Base-by-base conservation (phyloP, 2,329 filamentous ascomycete genomes). In the Didymella segeticola region DNA sequence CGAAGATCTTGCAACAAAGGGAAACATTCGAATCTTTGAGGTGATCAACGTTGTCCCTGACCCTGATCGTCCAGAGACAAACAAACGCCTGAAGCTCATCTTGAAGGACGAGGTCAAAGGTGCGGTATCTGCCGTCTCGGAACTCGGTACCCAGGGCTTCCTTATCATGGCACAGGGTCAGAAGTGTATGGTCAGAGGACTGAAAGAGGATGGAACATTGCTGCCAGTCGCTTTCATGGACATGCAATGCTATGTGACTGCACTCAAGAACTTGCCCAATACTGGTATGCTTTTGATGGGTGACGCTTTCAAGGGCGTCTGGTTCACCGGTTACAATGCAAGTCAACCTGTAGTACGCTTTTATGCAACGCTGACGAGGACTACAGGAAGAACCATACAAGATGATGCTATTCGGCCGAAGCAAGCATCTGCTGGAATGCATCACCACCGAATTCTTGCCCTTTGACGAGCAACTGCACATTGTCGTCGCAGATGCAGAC, bases 181-280 rank as follows among this genome's bases (percentile, higher is more conserved):
- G 69, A 99, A 99, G 76, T 93, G 92, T 73, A 96, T 99, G 89
- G 92, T 99, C 1, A 84, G 95, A 54, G 95, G 95, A 33, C 82
- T 99, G 3, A 97, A 97, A 73, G 95, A 99, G 74, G 95, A 99
- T 70, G 91, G 93, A 0, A 92, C 90, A 1, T 83, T 98, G 46
- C 81, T 98, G 1, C 95, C 95, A 0, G 93, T 99, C 3, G 95
- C 95, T 0, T 99, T 99, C 70, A 89, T 99, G 82, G 95, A 99
- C 69, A 96, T 97, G 87, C 95, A 91, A 77, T 96, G 90, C 75
- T 95, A 96, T 67, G 91, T 96, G 11, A 90, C 87, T 2, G 86
- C 89, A n/a, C 84, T 91, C 47, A 95, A 93, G 69, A 90, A 91
- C 66, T 82, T 99, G 15, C 86, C 87, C 3, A 86, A 89, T 1